A percentile compares a stretch with the other conserved stretches of the same genome.
Evolutionary conservation across 306 rosid species (phyloP).

Genomic region (Parietaria judaica): DNA sequence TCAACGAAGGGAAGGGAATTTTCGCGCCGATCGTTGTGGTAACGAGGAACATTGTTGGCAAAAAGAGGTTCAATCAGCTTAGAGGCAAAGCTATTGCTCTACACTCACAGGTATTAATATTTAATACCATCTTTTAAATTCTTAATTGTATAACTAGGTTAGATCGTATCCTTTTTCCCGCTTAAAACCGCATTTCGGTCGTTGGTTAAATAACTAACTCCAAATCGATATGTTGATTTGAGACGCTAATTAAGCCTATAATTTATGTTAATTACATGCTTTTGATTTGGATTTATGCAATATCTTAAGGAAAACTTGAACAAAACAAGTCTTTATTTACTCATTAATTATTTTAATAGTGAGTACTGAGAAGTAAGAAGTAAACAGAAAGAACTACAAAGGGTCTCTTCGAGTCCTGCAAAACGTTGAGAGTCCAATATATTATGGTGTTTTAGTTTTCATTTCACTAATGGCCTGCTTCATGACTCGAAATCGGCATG

Average conservation of each 20-base stretch:
- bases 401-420: background rate
- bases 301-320: too few relatives aligned
- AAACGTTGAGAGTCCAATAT: background rate
- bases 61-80: conserved; percentile 85
- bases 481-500: too few relatives aligned
- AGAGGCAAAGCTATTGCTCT: conserved; percentile 98
- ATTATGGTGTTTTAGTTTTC: too few relatives aligned
- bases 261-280: background rate
- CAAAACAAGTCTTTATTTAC: too few relatives aligned
- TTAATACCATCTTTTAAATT: background rate
- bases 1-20: conserved; percentile 91
- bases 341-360: too few relatives aligned
- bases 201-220: background rate
- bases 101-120: conserved; percentile 71
- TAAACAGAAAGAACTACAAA: background rate
- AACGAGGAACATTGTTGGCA: conserved; percentile 65
- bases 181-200: background rate
- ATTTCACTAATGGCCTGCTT: background rate
- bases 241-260: background rate
- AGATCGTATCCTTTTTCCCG: background rate
- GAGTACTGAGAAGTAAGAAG: too few relatives aligned
- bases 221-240: background rate
- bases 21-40: conserved; percentile 84
- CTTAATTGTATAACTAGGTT: background rate
- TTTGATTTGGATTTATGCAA: background rate